Percentiles rank a stretch among this genome's conserved stretches.
phyloP scores from a whole-genome alignment of 2,329 filamentous ascomycete species.

The Epichloe baconii region DNA sequence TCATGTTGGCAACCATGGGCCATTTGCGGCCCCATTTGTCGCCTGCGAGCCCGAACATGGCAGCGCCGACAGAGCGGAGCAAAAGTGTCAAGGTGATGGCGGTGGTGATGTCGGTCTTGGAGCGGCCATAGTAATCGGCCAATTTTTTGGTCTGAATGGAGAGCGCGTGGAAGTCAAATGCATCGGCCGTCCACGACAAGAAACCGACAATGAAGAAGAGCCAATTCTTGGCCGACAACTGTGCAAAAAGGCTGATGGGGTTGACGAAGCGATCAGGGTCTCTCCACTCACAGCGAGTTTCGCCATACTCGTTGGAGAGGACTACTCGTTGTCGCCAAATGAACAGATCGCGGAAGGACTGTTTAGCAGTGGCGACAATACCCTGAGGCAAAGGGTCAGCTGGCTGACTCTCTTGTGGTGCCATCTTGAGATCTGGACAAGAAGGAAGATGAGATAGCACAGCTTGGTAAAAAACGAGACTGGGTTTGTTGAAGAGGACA shows the following conservation, averaged over 20 bases:
- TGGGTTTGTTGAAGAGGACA: neutral
- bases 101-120: conserved; percentile 55
- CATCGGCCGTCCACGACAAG: conserved; percentile 65
- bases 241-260: conserved; percentile 53
- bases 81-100: conserved; percentile 66
- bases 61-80: conserved; percentile 61
- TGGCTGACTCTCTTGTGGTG: conserved; percentile 24
- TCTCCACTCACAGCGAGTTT: conserved; percentile 56
- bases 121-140: conserved; percentile 33
- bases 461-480: neutral
- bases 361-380: conserved; percentile 49
- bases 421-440: neutral
- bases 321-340: conserved; percentile 63
- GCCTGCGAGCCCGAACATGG: conserved; percentile 61
- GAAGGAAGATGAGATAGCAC: neutral
- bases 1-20: conserved; percentile 73
- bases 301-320: conserved; percentile 49
- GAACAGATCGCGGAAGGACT: conserved; percentile 52
- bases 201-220: conserved; percentile 65
- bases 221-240: conserved; percentile 56
- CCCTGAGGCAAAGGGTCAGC: conserved; percentile 58
- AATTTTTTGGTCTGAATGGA: conserved; percentile 68
- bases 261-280: conserved; percentile 53
- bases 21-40: conserved; percentile 74
- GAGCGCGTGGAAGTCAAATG: conserved; percentile 73